Conservation (phyloP, 2,329 filamentous ascomycete species). For the Rachicladosporium sp. region DNA sequence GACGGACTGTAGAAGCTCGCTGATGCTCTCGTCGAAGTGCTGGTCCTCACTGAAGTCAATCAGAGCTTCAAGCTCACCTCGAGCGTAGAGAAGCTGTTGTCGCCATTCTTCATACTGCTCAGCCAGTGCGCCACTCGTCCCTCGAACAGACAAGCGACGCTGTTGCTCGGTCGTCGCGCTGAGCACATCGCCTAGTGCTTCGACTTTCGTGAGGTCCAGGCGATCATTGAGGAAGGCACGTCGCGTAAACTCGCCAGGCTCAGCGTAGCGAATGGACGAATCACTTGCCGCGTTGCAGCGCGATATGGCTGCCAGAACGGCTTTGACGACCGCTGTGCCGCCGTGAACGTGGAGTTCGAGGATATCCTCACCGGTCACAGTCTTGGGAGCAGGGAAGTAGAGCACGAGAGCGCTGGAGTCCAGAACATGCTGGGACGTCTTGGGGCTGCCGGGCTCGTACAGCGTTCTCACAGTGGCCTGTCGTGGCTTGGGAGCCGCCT, state of each 20-base stretch:
- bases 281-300: slow-evolving; percentile 4
- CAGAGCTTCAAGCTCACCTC: slow-evolving; percentile 84
- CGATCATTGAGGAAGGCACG: slow-evolving; percentile 80
- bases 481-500: slow-evolving; percentile 44
- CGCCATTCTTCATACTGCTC: slow-evolving; percentile 76
- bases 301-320: slow-evolving; percentile 63
- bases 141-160: slow-evolving; percentile 70
- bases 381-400: slow-evolving; percentile 68
- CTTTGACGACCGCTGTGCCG: slow-evolving; percentile 75
- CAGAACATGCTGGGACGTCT: slow-evolving; percentile 38
- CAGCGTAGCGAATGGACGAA: slow-evolving; percentile 62
- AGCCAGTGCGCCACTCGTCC: slow-evolving; percentile 53
- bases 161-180: slow-evolving; percentile 78
- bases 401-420: slow-evolving; percentile 73
- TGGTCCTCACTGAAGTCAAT: slow-evolving; percentile 98
- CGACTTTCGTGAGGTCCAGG: slow-evolving; percentile 73
- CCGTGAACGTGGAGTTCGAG: slow-evolving; percentile 93
- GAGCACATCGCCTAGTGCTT: slow-evolving; percentile 49
- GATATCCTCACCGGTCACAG: slow-evolving; percentile 84
- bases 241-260: slow-evolving; percentile 89
- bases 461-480: slow-evolving; percentile 63
- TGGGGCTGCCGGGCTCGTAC: slow-evolving; percentile 40
- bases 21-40: slow-evolving; percentile 81
- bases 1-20: slow-evolving; percentile 59
- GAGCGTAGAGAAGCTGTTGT: slow-evolving; percentile 59